These are phyloP conservation scores for Cyclotella kingstonii DNA, from an alignment of 108 stramenopile genomes.

Conservation along the genomic window DNA sequence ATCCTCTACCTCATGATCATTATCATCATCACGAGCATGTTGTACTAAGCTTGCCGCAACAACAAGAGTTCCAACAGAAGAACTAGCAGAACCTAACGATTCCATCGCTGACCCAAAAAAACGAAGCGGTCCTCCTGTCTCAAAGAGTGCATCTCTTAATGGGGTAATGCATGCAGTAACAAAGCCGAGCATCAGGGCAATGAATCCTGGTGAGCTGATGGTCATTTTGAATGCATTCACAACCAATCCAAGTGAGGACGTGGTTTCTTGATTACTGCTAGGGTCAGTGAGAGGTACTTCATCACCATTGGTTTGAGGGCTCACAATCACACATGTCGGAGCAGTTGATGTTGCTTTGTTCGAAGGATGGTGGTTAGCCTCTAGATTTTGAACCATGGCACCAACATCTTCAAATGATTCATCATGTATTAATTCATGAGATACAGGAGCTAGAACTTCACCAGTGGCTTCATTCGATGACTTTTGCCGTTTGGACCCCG, in stretches of 20 bases:
- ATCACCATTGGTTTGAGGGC: no score
- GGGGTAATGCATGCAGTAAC: constrained; percentile 71
- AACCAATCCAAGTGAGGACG: constrained; percentile 9
- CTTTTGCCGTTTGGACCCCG: constrained; percentile 29
- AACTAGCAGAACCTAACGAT: constrained; percentile 51
- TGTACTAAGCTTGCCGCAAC: constrained; percentile 66
- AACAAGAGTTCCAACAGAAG: constrained; percentile 59
- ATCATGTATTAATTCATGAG: neutral
- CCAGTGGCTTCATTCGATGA: no score
- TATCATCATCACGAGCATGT: constrained; percentile 6
- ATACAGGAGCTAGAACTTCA: no score
- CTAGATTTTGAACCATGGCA: no score
- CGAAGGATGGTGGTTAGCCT: no score
- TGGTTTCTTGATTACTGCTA: no score
- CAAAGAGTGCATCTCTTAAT: constrained; percentile 61
- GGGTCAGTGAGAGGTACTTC: no score
- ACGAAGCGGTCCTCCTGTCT: constrained; percentile 51
- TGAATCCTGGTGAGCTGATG: constrained; percentile 53
- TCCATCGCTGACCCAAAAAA: constrained; percentile 70
- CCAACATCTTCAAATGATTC: constrained; percentile 5
- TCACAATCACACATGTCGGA: no score
- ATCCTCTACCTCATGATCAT: constrained; percentile 7
- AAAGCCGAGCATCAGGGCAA: constrained; percentile 64
- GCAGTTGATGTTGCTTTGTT: no score
- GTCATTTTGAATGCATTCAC: constrained; percentile 50